Evolutionary conservation across 2,329 filamentous ascomycete genomes (phyloP).

Genomic region (Colletotrichum agaves): DNA sequence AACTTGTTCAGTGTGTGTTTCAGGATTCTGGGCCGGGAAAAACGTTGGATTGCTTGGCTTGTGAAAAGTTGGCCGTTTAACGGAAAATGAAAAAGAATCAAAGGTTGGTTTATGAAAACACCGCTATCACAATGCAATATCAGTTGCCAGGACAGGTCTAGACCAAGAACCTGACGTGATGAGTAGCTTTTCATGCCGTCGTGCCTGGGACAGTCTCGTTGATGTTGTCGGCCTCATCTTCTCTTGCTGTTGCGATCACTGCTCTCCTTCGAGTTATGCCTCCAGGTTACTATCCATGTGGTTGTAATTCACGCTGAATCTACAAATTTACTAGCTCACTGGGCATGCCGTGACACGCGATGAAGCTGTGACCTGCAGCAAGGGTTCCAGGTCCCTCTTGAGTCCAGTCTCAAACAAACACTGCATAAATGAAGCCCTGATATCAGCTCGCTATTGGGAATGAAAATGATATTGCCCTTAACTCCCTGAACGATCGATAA

Average conservation of each 20-base stretch:
- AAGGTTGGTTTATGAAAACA: conserved; percentile 14
- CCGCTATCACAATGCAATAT: conserved; percentile 9
- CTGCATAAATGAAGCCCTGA: background rate
- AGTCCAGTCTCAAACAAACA: conserved; percentile 16
- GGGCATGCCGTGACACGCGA: conserved; percentile 11
- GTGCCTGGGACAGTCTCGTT: background rate
- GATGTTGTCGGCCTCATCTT: no score
- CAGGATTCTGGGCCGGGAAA: background rate
- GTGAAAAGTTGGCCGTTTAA: conserved; percentile 9
- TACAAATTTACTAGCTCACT: background rate
- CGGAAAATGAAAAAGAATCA: conserved; percentile 29
- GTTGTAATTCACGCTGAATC: background rate
- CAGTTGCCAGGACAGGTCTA: conserved; percentile 1
- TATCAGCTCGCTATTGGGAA: background rate
- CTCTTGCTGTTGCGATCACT: no score
- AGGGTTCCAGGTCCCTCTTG: conserved; percentile 4
- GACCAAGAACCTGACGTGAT: no score
- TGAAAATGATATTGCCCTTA: background rate
- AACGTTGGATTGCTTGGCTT: conserved; percentile 14
- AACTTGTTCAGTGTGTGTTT: background rate
- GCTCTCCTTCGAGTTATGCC: no score
- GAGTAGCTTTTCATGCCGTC: rapidly evolving
- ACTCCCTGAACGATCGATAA: background rate
- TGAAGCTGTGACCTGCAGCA: conserved; percentile 2
- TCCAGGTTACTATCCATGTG: no score